Evolutionary conservation across 1,139 yeast species (phyloP).

Genomic region (Blastobotrys raffinosifermentans): DNA sequence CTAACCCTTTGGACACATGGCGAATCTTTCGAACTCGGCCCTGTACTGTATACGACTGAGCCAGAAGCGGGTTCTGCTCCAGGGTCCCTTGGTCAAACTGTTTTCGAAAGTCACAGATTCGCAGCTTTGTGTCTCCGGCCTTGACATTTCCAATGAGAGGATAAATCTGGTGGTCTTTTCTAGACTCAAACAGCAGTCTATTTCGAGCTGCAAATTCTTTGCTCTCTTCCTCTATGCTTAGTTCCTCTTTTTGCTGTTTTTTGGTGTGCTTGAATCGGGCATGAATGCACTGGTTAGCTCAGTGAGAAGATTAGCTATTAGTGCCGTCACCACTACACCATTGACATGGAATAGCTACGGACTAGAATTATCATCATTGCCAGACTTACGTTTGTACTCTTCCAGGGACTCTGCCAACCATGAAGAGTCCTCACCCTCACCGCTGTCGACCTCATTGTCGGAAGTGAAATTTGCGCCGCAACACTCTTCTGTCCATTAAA

Average conservation of each 20-base stretch:
- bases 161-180: constrained; percentile 15
- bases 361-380: too few species aligned
- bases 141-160: constrained; percentile 18
- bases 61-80: constrained; percentile 10
- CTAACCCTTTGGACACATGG: constrained; percentile 58
- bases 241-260: constrained; percentile 10
- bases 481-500: too few species aligned
- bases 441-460: too few species aligned
- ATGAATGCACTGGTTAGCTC: constrained; percentile 4
- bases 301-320: constrained; percentile 20
- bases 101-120: constrained; percentile 22
- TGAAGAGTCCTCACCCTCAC: too few species aligned
- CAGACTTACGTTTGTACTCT: too few species aligned
- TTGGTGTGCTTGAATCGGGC: background rate
- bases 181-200: constrained; percentile 14
- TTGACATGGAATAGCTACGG: too few species aligned
- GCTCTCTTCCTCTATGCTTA: constrained; percentile 28
- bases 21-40: constrained; percentile 58
- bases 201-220: constrained; percentile 42
- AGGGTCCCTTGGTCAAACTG: constrained; percentile 17
- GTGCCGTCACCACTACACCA: too few species aligned
- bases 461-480: too few species aligned
- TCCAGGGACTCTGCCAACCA: too few species aligned
- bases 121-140: constrained; percentile 6
- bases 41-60: constrained; percentile 32